Evolutionary conservation across 1,284 basidiomycete species (phyloP).

Genomic region (Trametes sp.): DNA sequence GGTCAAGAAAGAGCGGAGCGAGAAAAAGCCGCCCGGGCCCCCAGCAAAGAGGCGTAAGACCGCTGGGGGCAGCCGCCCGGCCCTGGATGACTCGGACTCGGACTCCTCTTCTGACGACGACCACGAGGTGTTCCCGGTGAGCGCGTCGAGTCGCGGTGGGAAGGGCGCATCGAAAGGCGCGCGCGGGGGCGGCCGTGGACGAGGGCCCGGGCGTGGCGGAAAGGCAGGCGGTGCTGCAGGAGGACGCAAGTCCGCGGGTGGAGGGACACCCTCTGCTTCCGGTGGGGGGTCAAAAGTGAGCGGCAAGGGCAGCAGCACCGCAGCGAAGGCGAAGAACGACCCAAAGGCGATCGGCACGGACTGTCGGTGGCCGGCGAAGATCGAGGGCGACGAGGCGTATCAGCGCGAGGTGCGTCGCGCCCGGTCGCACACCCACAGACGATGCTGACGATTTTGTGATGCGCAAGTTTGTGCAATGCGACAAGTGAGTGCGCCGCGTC

Average conservation of each 20-base stretch:
- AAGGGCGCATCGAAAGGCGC: background rate
- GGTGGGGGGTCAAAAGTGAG: background rate
- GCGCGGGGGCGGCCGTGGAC: background rate
- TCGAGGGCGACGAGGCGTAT: slow-evolving; percentile 22
- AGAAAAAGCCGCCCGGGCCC: background rate
- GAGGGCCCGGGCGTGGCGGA: slow-evolving; percentile 5
- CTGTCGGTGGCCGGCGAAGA: slow-evolving; percentile 27
- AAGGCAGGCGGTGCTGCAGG: background rate
- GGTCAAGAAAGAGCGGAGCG: slow-evolving; percentile 18
- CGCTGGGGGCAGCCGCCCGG: background rate
- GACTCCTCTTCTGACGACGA: no score
- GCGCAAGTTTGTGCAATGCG: slow-evolving; percentile 28
- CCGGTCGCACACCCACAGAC: no score
- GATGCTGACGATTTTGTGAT: background rate
- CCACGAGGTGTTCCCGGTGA: background rate
- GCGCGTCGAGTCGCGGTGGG: background rate
- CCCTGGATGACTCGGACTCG: background rate
- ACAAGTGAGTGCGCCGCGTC: slow-evolving; percentile 12
- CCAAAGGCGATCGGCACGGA: slow-evolving; percentile 24
- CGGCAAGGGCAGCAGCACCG: background rate
- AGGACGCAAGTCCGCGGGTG: background rate
- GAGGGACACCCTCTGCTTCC: background rate
- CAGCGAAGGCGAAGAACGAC: slow-evolving; percentile 2
- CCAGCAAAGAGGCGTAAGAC: slow-evolving; percentile 27
- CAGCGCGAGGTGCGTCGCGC: slow-evolving; percentile 25